Evolutionary conservation across 164 flowering plant species (phyloP).

Genomic region (Vitis amurensis): DNA sequence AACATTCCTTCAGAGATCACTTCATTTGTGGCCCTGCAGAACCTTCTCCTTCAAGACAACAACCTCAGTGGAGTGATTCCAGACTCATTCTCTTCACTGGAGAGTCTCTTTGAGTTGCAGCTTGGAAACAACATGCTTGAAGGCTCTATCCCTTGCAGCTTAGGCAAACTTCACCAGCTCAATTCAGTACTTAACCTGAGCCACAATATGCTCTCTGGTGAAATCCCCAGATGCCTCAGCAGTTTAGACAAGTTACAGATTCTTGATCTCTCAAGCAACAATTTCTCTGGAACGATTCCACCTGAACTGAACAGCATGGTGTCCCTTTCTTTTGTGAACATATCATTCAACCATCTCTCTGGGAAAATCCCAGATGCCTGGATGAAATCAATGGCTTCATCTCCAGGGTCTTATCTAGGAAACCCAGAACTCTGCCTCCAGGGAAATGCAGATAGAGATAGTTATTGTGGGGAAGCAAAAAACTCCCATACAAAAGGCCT

Average conservation of each 20-base stretch:
- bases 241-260: constrained; percentile 20
- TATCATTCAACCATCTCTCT: too few relatives aligned
- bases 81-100: constrained; percentile 18
- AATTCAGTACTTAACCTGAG: constrained; percentile 18
- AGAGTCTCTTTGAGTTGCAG: constrained; percentile 25
- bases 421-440: constrained; percentile 18
- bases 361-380: constrained; percentile 8
- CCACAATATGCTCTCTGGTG: constrained; percentile 24
- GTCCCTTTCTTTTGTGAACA: too few relatives aligned
- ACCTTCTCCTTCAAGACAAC: constrained; percentile 32
- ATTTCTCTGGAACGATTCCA: too few relatives aligned
- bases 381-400: constrained; percentile 8
- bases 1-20: constrained; percentile 19
- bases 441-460: background rate
- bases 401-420: constrained; percentile 17
- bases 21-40: constrained; percentile 12
- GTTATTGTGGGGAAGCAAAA: background rate
- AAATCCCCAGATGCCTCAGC: constrained; percentile 29
- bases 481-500: background rate
- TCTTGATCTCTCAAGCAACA: constrained; percentile 9
- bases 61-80: constrained; percentile 26
- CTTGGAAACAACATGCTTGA: constrained; percentile 34
- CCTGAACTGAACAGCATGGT: too few relatives aligned
- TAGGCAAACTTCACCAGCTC: constrained; percentile 22
- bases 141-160: constrained; percentile 28